Base-by-base conservation (phyloP, 2,329 filamentous ascomycete species). In the Hymenotorrendiella dingleyae region DNA sequence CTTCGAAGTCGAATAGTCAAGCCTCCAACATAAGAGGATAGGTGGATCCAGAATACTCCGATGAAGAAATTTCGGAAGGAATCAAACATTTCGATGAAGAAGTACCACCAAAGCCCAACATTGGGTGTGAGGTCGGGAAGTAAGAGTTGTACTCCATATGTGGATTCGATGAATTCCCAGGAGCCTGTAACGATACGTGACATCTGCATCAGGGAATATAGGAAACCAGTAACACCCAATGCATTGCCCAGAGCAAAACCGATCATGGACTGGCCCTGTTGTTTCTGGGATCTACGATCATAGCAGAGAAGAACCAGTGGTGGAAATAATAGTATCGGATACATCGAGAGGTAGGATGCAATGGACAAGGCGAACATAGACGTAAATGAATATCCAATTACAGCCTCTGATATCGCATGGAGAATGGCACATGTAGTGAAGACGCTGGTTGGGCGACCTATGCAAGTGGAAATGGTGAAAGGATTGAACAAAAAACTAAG, bases 71-170 rank as follows among this genome's bases (percentile, higher is more conserved):
- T 83, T 28, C 93, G 79, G 74, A 98, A 98, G 1, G 90, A 91
- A 67, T 98, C 93, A 63, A 98, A 98, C 81, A 98, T 98, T 62
- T 98, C 91, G 54, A 94, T 94, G 62, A 98, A 97, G 68, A 98
- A 98, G 67, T 98, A 98, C 93, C 93, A 98, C 93, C 93, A 98
- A 1, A 98, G 73, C 1, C 93, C 93, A 22, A 94, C 85, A 53
- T 97, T 98, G 10, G 93, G 93, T 0, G 91, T 94, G 29, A 98
- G 73, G 61, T 98, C 93, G 7, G 89, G 87, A 3, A 98, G 76
- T 1, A 93, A 80, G 27, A 98, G 74, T 56, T 95, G 90, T 35
- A 94, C 87, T 54, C 91, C 89, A 65, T 98, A 98, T 1, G 93
- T 96, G 16, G 89, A 88, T 6, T 75, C 67, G 16, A 97, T 65